phyloP scores from a whole-genome alignment of 768 basidiomycete genomes.

The Chalciporus piperatus region DNA sequence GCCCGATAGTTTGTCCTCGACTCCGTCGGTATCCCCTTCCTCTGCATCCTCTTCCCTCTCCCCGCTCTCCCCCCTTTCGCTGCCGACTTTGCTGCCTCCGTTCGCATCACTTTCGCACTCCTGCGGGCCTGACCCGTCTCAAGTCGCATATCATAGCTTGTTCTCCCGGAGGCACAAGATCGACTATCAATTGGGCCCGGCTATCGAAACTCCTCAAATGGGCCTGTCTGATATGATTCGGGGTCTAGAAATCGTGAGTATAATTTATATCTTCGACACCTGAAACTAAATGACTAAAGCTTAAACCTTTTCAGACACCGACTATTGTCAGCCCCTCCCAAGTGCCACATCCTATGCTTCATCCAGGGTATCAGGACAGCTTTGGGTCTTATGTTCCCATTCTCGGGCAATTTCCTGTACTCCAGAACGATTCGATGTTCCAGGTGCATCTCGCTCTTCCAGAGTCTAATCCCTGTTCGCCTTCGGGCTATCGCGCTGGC shows the following conservation, averaged over 20 bases:
- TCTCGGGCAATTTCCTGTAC: conserved; percentile 1
- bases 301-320: conserved; percentile 23
- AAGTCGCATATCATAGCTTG: conserved; percentile 15
- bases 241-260: conserved; percentile 31
- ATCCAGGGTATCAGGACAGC: neutral
- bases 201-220: conserved; percentile 18
- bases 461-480: neutral
- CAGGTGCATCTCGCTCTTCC: neutral
- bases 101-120: conserved; percentile 7
- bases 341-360: neutral
- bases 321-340: conserved; percentile 19
- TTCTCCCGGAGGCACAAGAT: conserved; percentile 4
- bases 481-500: neutral
- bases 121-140: neutral
- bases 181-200: conserved; percentile 19
- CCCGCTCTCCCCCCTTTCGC: conserved; percentile 16
- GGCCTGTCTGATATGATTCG: conserved; percentile 20
- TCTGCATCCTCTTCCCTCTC: conserved; percentile 9
- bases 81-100: conserved; percentile 17
- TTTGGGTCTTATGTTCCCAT: neutral
- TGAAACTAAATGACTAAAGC: conserved; percentile 1
- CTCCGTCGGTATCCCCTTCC: conserved; percentile 1
- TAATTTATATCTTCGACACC: neutral
- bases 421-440: neutral
- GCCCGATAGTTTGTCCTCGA: conserved; percentile 1